Base-by-base conservation (phyloP, 1,284 basidiomycete species). In the Phlebopus sp. region DNA sequence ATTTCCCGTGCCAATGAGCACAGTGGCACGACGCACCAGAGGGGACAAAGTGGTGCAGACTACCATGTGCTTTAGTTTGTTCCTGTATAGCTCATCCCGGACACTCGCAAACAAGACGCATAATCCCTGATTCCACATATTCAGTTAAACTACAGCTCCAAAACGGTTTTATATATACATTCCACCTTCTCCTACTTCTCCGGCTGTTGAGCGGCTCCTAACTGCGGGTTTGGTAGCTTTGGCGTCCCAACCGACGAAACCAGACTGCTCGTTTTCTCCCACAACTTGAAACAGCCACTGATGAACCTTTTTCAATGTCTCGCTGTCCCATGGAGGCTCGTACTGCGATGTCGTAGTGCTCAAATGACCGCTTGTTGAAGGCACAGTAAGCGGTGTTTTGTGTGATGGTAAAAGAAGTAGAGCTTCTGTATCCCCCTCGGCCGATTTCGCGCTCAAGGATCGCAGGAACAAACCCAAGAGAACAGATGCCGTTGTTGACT, bases 401-500 rank as follows among this genome's bases (percentile, higher is more conserved):
- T 72, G 64, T 5, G 74, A 75, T 10, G 82, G 81, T 3, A 84
- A 59, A 34, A 84, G 73, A n/a, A 82, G 51, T 30, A 74, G 58
- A 7, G 57, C 51, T 1, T 44, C 47, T 19, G 35, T 27, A 29
- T 43, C 15, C n/a, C 4, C 14, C 39, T 51, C 18, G 7, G 59
- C 50, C 42, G 14, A 66, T 47, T 42, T 70, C 55, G 30, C 31
- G 8, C 23, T 5, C 4, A 49, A 31, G 39, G 58, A 55, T 47
- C 58, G 37, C 9, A 64, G 36, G 50, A 57, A 55, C 4, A 65
- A 32, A 14, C 56, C 49, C 18, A 77, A 68, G 42, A 83, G 59
- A 50, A 84, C 72, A 4, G 82, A 69, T 1, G 83, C 79, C 1
- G 79, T 73, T 1, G 79, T 77, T 2, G 75, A 71, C 52, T 77